Conservation (phyloP, 805 yeast genomes). For the Ogataea methanolica region DNA sequence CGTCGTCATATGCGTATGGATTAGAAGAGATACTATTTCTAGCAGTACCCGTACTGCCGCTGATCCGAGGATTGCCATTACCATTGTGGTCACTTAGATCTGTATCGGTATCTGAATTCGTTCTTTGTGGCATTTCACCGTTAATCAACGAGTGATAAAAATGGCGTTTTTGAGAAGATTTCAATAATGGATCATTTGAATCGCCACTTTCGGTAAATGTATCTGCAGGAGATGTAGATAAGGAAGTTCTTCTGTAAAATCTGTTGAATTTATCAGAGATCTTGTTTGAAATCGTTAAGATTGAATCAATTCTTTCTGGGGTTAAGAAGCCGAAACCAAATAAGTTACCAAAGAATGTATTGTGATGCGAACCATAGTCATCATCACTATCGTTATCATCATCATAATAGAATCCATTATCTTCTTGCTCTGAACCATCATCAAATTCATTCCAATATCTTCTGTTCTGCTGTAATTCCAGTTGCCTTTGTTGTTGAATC, state of each 20-base stretch:
- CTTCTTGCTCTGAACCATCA: slow-evolving; percentile 48
- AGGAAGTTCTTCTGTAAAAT: neutral
- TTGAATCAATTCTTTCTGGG: slow-evolving; percentile 18
- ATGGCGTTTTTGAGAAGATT: neutral
- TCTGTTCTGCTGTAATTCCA: slow-evolving; percentile 10
- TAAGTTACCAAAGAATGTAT: slow-evolving; percentile 14
- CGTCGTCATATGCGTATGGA: no score
- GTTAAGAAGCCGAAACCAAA: slow-evolving; percentile 19
- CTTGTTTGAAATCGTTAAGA: slow-evolving; percentile 20
- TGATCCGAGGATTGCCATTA: neutral
- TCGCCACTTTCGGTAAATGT: neutral
- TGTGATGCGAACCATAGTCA: slow-evolving; percentile 1
- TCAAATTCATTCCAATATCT: slow-evolving; percentile 70
- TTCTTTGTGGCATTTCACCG: slow-evolving; percentile 2
- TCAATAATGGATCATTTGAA: no score
- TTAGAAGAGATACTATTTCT: no score
- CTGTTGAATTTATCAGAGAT: slow-evolving; percentile 8
- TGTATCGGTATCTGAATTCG: slow-evolving; percentile 14
- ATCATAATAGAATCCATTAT: slow-evolving; percentile 34
- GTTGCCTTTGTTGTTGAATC: slow-evolving; percentile 6
- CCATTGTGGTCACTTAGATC: slow-evolving; percentile 11
- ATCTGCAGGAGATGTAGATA: neutral
- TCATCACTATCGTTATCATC: slow-evolving; percentile 21
- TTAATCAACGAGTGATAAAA: slow-evolving; percentile 10
- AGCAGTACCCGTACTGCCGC: no score